Evolutionary conservation across 108 stramenopile species (phyloP), one percentile per base, ranked within the genome.

Genomic region (Ochromonas danica): DNA sequence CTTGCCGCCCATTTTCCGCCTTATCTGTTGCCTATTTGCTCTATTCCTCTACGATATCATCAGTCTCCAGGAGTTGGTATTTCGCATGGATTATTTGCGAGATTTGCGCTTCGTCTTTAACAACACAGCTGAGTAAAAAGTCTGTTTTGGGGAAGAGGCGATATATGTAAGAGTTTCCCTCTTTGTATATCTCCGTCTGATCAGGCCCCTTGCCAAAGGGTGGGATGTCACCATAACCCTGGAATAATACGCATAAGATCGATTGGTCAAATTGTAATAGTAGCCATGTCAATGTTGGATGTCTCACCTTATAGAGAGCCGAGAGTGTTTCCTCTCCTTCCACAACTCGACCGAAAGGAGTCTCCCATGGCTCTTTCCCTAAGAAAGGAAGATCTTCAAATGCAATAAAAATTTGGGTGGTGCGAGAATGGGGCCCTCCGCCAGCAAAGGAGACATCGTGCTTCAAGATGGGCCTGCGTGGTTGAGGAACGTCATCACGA

Each of bases 281-380:
- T n/a, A n/a, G n/a, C n/a, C n/a, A n/a, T n/a, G n/a, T n/a, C n/a
- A n/a, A n/a, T n/a, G n/a, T n/a, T n/a, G n/a, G n/a, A n/a, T n/a
- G n/a, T n/a, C n/a, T n/a, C n/a, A n/a, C n/a, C n/a, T n/a, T n/a
- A 22, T 57, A 57, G 17, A 57, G 22, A 10, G 10, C 51, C 17
- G 10, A 17, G 17, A 57, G 22, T 10, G 51, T 57, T 17, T 57
- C 51, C 22, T 57, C 51, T 17, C 51, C 51, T n/a, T n/a, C n/a
- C n/a, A n/a, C n/a, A n/a, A n/a, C n/a, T n/a, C n/a, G n/a, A 35
- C 65, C 84, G 38, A 84, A 61, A 10, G 84, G 84, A 0, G 78
- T 71, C 71, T 86, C 85, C 85, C 85, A 86, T 25, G 84, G 84
- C 38, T 80, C 28, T 43, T 82, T 81, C 1, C 83, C 83, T 1